These are phyloP conservation scores for Fraxinus angustifolia DNA, from an alignment of 305 asterid species.

Conservation along the genomic window DNA sequence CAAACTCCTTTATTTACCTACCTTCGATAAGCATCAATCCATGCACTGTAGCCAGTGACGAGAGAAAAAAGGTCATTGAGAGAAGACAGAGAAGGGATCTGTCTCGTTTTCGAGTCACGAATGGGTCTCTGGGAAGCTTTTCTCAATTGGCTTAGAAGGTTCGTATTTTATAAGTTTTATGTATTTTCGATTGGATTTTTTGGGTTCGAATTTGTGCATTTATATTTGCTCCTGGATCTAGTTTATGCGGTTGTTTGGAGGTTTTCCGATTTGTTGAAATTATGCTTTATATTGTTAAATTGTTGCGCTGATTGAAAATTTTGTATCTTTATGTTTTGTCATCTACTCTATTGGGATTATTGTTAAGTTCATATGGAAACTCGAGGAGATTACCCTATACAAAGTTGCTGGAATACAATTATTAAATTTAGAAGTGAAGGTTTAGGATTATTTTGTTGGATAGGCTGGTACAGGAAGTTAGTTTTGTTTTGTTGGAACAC, in stretches of 20 bases:
- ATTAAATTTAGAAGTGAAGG: background rate
- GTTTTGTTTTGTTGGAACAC: background rate
- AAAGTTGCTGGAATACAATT: background rate
- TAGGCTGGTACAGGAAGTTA: background rate
- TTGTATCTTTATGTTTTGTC: background rate
- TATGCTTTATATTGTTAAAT: background rate
- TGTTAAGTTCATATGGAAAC: background rate
- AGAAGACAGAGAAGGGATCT: constrained; percentile 44
- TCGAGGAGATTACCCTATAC: background rate
- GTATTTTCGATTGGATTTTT: background rate
- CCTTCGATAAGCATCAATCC: constrained; percentile 2
- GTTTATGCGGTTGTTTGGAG: background rate
- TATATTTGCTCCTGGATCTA: constrained; percentile 9
- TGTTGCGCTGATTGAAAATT: background rate
- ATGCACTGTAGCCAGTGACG: constrained; percentile 15
- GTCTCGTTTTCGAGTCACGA: constrained; percentile 38
- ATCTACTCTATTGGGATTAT: background rate
- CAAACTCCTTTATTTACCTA: constrained; percentile 12
- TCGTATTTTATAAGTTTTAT: background rate
- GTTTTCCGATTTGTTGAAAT: constrained; percentile 5
- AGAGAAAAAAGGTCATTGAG: constrained; percentile 31
- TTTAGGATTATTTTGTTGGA: background rate
- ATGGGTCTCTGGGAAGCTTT: constrained; percentile 98
- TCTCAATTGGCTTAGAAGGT: constrained; percentile 99
- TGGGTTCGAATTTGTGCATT: constrained; percentile 3